Evolutionary conservation across 2,329 filamentous ascomycete genomes (phyloP).

Genomic region (Neonectria ditissima): DNA sequence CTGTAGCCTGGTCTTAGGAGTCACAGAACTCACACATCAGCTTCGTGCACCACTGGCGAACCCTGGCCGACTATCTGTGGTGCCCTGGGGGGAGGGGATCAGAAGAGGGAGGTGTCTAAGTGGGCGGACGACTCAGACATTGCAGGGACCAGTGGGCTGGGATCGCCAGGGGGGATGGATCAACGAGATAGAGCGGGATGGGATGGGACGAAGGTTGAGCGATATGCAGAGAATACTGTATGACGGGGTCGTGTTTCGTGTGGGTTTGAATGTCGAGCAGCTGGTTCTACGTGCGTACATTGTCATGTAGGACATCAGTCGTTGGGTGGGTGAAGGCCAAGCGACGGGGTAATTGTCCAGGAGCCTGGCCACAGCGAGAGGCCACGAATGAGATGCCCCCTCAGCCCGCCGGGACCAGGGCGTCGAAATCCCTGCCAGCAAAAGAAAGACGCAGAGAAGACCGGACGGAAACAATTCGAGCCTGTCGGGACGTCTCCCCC

Average conservation of each 20-base stretch:
- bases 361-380: slow-evolving; percentile 11
- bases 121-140: slow-evolving; percentile 15
- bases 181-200: too few species aligned
- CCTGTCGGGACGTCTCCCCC: background rate
- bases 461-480: slow-evolving; percentile 14
- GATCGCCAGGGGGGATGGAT: background rate
- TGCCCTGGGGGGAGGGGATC: background rate
- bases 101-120: background rate
- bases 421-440: slow-evolving; percentile 8
- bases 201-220: background rate
- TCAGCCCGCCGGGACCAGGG: background rate
- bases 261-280: slow-evolving; percentile 11
- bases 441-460: slow-evolving; percentile 3
- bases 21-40: background rate
- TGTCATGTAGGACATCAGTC: slow-evolving; percentile 1
- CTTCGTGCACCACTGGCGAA: background rate
- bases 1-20: background rate
- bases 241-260: slow-evolving; percentile 16
- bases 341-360: slow-evolving; percentile 10
- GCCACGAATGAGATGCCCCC: slow-evolving; percentile 13
- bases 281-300: background rate
- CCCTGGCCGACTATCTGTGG: background rate
- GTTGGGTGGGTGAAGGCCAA: too few species aligned
- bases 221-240: too few species aligned
- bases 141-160: slow-evolving; percentile 22